Percentiles rank a stretch among this genome's conserved stretches.
Conservation (phyloP, 331 rosid genomes). For the Telfairia occidentalis region DNA sequence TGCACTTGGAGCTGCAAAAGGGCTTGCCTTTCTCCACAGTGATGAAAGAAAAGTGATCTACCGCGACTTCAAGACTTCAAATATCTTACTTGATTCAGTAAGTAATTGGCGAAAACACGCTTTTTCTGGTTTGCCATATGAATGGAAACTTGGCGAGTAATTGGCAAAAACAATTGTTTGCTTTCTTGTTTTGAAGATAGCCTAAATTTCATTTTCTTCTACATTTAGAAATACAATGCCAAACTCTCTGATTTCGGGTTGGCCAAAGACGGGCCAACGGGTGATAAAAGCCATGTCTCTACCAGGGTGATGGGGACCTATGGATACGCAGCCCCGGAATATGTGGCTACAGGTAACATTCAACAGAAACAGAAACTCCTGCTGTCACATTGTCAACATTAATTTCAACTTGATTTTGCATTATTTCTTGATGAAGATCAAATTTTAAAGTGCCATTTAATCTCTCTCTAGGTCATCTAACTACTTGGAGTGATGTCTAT, state of each 20-base stretch:
- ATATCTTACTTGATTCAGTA: constrained; percentile 15
- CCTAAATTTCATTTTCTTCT: not conserved
- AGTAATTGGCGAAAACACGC: not conserved
- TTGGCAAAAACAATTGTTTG: too few relatives aligned
- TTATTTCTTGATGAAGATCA: not conserved
- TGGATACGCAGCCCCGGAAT: constrained; percentile 15
- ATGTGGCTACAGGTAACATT: constrained; percentile 11
- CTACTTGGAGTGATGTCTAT: constrained; percentile 11
- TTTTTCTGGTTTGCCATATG: not conserved
- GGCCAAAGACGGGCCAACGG: constrained; percentile 13
- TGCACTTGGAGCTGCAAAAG: constrained; percentile 15
- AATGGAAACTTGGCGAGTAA: not conserved
- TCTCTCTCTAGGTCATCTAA: constrained; percentile 13
- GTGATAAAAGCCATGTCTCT: constrained; percentile 12
- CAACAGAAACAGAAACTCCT: not conserved
- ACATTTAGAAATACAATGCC: constrained; percentile 11
- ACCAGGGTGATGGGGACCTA: constrained; percentile 10
- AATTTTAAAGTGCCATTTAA: not conserved
- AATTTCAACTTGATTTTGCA: not conserved
- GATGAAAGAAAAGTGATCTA: constrained; percentile 12
- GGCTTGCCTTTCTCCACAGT: constrained; percentile 13
- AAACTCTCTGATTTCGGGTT: constrained; percentile 17
- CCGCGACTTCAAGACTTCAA: constrained; percentile 14
- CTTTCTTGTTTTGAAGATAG: not conserved
- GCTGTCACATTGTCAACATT: not conserved